Conservation (phyloP, 768 basidiomycete species). For the Lactarius hatsudake region DNA sequence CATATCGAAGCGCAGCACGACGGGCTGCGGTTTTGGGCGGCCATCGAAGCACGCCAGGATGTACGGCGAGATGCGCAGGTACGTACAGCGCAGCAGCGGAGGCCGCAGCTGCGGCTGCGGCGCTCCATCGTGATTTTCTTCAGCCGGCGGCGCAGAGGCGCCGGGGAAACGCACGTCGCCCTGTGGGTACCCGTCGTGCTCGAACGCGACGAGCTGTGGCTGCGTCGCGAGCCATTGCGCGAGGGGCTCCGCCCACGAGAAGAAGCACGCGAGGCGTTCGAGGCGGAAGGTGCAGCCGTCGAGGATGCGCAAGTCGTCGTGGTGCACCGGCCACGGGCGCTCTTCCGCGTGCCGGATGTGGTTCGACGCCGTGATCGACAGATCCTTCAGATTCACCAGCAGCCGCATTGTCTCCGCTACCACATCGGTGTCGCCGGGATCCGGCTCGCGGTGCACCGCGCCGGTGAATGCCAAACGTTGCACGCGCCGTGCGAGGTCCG, state of each 20-base stretch:
- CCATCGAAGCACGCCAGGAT: slow-evolving; percentile 19
- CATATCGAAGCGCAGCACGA: slow-evolving; percentile 17
- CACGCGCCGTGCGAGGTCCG: slow-evolving; percentile 24
- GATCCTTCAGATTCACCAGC: slow-evolving; percentile 22
- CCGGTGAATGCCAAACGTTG: slow-evolving; percentile 18
- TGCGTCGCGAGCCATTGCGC: slow-evolving; percentile 15
- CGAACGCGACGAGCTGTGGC: slow-evolving; percentile 19
- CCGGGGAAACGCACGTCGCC: neutral
- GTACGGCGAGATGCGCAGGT: slow-evolving; percentile 18
- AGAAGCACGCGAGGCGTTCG: slow-evolving; percentile 13
- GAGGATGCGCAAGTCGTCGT: slow-evolving; percentile 14
- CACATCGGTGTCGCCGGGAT: slow-evolving; percentile 8
- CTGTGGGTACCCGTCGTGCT: slow-evolving; percentile 13
- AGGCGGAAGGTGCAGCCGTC: slow-evolving; percentile 19
- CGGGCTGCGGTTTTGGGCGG: slow-evolving; percentile 8
- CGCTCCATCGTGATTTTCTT: no score
- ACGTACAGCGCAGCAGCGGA: neutral
- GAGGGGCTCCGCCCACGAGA: slow-evolving; percentile 18
- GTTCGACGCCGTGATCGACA: slow-evolving; percentile 13
- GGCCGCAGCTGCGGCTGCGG: no score
- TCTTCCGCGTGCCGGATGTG: neutral
- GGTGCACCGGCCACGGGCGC: slow-evolving; percentile 15
- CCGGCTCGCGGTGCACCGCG: slow-evolving; percentile 15
- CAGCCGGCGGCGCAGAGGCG: neutral
- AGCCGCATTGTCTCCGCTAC: slow-evolving; percentile 15